phyloP scores from a whole-genome alignment of 345 rosid genomes.

The Microcos paniculata region DNA sequence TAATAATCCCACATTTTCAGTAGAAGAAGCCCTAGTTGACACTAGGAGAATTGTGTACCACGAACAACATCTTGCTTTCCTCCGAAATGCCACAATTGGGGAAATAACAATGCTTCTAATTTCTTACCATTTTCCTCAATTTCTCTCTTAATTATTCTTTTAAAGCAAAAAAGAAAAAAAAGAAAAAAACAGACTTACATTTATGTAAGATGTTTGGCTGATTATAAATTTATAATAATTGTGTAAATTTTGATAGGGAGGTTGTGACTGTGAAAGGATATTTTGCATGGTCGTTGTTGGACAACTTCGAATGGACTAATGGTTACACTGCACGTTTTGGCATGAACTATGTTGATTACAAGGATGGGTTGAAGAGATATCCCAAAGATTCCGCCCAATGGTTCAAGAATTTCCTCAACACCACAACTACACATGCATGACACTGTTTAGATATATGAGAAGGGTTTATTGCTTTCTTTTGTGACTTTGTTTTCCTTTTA shows the following conservation, averaged over 20 bases:
- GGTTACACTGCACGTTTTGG: constrained; percentile 40
- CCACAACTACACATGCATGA: too few relatives aligned
- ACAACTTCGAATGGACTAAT: constrained; percentile 41
- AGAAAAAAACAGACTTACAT: too few relatives aligned
- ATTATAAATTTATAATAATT: too few relatives aligned
- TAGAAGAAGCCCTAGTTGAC: constrained; percentile 23
- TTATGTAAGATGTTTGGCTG: too few relatives aligned
- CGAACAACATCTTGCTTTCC: constrained; percentile 23
- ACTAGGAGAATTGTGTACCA: constrained; percentile 23
- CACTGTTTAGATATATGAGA: too few relatives aligned
- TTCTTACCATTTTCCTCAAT: neutral
- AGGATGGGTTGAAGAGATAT: constrained; percentile 36
- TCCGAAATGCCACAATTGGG: constrained; percentile 24
- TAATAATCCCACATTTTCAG: constrained; percentile 17
- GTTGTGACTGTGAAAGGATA: constrained; percentile 39
- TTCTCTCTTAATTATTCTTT: too few relatives aligned
- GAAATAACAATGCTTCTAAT: neutral
- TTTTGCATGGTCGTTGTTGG: constrained; percentile 48
- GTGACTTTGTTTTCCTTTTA: too few relatives aligned
- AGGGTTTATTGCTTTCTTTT: too few relatives aligned
- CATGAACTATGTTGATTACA: constrained; percentile 35
- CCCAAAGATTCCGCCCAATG: constrained; percentile 35
- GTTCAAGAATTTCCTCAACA: constrained; percentile 23
- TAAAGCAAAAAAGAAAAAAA: too few relatives aligned
- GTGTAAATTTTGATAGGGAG: constrained; percentile 28